Evolutionary conservation across 192 early-diverging fungal species (phyloP), one percentile per base, ranked within the genome.

Genomic region (Spizellomyces sp.): DNA sequence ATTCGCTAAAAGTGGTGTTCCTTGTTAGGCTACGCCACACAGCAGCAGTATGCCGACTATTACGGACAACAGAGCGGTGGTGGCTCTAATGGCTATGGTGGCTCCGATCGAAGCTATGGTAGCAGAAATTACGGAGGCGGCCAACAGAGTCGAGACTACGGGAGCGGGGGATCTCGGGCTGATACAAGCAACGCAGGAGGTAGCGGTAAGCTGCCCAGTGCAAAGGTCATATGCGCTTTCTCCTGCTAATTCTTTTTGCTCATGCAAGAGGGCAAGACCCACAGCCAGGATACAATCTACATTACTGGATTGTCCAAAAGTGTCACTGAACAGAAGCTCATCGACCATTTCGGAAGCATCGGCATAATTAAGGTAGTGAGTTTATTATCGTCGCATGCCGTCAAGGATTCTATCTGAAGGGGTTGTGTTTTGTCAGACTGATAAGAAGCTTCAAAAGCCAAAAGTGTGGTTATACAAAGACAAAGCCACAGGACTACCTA

Each of bases 381-480:
- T 17, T 27, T 70, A 55, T 75, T 61, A 45, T 42, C 22, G 50
- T 68, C 19, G 58, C 12, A 4, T 74, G n/a, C 67, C 56, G 46
- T 0, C 17, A 27, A 58, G n/a, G 10, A 17, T 17, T 61, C 47
- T 19, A 78, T 19, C n/a, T 45, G 46, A 78, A 21, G 69, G 9
- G 15, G 17, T 69, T 69, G n/a, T 69, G n/a, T 58, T 14, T 27
- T 57, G 4, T 27, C n/a, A 83, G 77, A 84, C 74, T 5, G 90
- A 91, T 76, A 86, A 84, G 62, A 87, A 85, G 63, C 81, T 79
- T 5, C 66, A 66, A n/a, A 78, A 80, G 41, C 86, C 89, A 6
- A 92, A 89, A 58, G 88, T 92, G 63, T 91, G 89, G 84, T 81
- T 92, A 50, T 92, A 92, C 66, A 70, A 71, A 42, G 90, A 92